These are phyloP conservation scores for Brachypodium distachyon DNA, from an alignment of 202 grass and related monocot genomes.

Conservation along the genomic window DNA sequence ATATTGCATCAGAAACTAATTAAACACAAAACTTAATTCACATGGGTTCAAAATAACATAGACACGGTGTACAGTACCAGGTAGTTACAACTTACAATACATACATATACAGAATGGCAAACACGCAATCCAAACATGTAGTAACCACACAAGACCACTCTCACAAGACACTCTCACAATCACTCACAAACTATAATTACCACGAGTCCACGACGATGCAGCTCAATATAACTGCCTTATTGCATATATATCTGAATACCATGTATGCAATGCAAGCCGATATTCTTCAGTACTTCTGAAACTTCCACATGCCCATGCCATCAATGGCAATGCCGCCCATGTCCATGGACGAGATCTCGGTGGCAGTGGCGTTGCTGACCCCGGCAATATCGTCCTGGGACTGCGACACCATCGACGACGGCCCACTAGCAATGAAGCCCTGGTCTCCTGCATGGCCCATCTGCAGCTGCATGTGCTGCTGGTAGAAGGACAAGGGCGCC, in stretches of 20 bases:
- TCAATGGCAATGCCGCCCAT: conserved; percentile 1
- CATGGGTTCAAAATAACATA: not conserved
- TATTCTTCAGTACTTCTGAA: conserved; percentile 29
- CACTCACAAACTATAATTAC: not conserved
- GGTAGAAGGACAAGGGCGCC: too few species aligned
- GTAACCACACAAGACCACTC: too few species aligned
- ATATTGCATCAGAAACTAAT: too few species aligned
- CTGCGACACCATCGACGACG: conserved; percentile 34
- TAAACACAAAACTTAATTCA: conserved; percentile 4
- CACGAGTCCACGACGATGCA: too few species aligned
- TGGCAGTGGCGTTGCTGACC: not conserved
- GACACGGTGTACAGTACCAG: not conserved
- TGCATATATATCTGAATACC: too few species aligned
- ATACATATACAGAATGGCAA: too few species aligned
- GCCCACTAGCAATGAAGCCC: conserved; percentile 3
- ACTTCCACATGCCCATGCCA: too few species aligned
- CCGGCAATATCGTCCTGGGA: conserved; percentile 11
- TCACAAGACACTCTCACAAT: not conserved
- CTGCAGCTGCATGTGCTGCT: not conserved
- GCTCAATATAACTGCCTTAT: too few species aligned
- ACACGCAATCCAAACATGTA: not conserved
- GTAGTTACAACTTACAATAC: too few species aligned
- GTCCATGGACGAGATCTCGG: conserved; percentile 32
- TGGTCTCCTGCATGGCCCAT: too few species aligned
- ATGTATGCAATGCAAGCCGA: too few species aligned